Evolutionary conservation across 257 asterid species (phyloP), one percentile per base, ranked within the genome.

Genomic region (Ilex aquifolium): DNA sequence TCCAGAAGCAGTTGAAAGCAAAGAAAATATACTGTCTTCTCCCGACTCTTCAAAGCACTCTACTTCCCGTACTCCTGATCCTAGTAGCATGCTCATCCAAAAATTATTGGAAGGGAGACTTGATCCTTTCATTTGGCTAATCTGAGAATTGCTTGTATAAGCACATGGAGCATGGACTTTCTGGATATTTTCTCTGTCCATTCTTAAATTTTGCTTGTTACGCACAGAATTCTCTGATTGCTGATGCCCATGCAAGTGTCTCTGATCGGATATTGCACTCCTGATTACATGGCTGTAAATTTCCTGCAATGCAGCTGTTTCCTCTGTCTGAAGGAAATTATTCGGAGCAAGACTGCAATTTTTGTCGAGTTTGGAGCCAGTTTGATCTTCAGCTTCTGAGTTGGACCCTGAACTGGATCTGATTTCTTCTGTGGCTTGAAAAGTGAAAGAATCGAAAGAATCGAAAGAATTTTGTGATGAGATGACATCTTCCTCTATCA

Each of bases 381-480:
- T 36, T 36, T 36, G 86, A 69, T 81, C 86, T 65, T 91, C 95
- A 6, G 79, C 77, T 61, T 81, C 96, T 69, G 96, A 88, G 77
- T 74, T 62, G 44, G 68, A 56, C 36, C 66, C 81, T 49, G 79
- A 67, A 67, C 76, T 79, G 62, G 72, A 72, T 68, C 71, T 71
- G 65, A 65, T 17, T 59, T 69, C 73, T 64, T 83, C 95, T 60
- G 70, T 67, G 56, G 82, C 79, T 74, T 88, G 95, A 75, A 79
- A 68, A 67, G 76, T 56, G 42, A 79, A 40, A 64, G 97, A 87
- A 56, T 82, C 95, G 8, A 93, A 82, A 65, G 95, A 85, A 75
- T 80, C 95, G 8, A 93, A 82, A 65, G 95, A 85, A 75, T 80
- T 83, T 76, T 87, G 95, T 60, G 95, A 86, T 64, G 95, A 88